Evolutionary conservation across 345 rosid species (phyloP), one percentile per base, ranked within the genome.

Genomic region (Citrus trifoliata): DNA sequence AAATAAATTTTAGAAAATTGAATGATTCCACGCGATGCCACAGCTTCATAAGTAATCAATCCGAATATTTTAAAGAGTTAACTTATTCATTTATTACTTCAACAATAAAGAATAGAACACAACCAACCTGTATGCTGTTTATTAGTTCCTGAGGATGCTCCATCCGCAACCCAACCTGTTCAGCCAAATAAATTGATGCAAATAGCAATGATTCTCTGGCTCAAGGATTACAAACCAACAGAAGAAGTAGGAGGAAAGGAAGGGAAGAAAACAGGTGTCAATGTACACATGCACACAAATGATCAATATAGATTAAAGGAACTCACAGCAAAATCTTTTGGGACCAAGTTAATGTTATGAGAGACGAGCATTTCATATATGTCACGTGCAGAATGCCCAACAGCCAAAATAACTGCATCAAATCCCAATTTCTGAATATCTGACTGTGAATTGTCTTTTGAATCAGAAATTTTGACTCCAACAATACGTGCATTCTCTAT

Each of bases 371-470:
- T 93, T 73, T 91, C 90, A 86, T 95, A 95, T 59, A 87, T 77
- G 78, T 93, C 99, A 78, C 97, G 97, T 73, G 98, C 99, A 84
- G 99, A 95, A 87, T 95, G 99, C 76, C 98, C 99, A 73, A 92
- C 97, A 53, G 98, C 99, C 73, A 95, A 90, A 80, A 95, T 82
- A 67, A 92, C 94, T 10, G 97, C 93, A 83, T 93, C 99, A 83
- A 71, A 90, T 19, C 73, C 87, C 82, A 86, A 74, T 74, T 82
- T 77, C 82, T 84, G 80, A 75, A 83, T 69, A 78, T 80, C 83
- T 65, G 68, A 78, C 70, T 60, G 80, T 82, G 80, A 74, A 55
- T 77, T 72, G 62, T 90, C 79, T 58, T 85, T 81, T 79, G 95
- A 88, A 79, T 87, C 86, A 60, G 97, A 90, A 78, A 90, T 86